A percentile compares a stretch with the other conserved stretches of the same genome.
These are phyloP conservation scores for Eremomyces bilateralis DNA, from an alignment of 495 filamentous ascomycete genomes.

Conservation along the genomic window DNA sequence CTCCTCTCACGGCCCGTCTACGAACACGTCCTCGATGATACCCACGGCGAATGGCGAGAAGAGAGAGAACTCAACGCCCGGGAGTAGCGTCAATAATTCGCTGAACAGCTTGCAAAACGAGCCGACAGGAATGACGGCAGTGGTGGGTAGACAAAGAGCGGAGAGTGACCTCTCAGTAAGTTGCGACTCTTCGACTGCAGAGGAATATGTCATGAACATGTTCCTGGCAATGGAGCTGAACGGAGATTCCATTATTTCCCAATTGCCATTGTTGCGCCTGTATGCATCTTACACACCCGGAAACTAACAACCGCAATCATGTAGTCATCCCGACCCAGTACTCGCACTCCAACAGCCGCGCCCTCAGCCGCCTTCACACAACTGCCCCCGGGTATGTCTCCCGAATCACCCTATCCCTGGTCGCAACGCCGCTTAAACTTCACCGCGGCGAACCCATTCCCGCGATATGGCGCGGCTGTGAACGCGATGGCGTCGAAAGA, in stretches of 20 bases:
- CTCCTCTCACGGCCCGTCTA: conserved; percentile 15
- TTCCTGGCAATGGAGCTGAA: too few relatives aligned
- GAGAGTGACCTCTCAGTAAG: too few relatives aligned
- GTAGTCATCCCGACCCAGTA: too few relatives aligned
- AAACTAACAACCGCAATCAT: too few relatives aligned
- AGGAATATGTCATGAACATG: too few relatives aligned
- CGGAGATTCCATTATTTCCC: too few relatives aligned
- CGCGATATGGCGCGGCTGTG: conserved; percentile 90
- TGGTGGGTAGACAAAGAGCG: too few relatives aligned
- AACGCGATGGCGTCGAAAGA: conserved; percentile 87
- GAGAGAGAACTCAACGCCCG: conserved; percentile 35
- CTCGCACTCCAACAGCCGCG: too few relatives aligned
- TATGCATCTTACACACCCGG: neutral
- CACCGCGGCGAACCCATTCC: conserved; percentile 72
- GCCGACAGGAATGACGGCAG: too few relatives aligned
- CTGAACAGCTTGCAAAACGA: conserved; percentile 27
- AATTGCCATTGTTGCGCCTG: neutral
- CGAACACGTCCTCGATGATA: conserved; percentile 14
- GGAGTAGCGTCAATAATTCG: conserved; percentile 42
- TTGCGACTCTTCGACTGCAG: too few relatives aligned
- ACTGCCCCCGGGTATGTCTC: neutral
- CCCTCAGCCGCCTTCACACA: conserved; percentile 1
- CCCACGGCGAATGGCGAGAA: conserved; percentile 16
- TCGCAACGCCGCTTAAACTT: conserved; percentile 77
- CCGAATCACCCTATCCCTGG: conserved; percentile 77